A percentile compares a stretch with the other conserved stretches of the same genome.
phyloP scores from a whole-genome alignment of 2,329 filamentous ascomycete species.

The Xylaria sp. region DNA sequence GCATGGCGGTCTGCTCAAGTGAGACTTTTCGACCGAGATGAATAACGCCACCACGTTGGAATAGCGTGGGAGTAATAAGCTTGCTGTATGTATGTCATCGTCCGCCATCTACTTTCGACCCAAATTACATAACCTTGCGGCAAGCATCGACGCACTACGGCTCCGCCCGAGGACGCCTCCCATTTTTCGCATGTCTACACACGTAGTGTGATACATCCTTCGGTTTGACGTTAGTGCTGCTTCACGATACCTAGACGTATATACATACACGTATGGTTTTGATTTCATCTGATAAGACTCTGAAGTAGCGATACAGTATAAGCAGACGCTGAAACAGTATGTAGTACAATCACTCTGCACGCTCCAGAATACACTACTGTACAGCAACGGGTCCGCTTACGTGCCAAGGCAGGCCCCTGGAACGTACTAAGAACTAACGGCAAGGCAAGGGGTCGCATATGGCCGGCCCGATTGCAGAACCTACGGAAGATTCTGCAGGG shows the following conservation, averaged over 20 bases:
- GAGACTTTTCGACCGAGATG: constrained; percentile 13
- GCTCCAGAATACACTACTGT: constrained; percentile 6
- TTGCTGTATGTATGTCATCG: constrained; percentile 1
- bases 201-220: not conserved
- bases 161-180: constrained; percentile 13
- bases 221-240: constrained; percentile 10
- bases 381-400: constrained; percentile 14
- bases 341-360: constrained; percentile 15
- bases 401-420: constrained; percentile 16
- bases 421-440: constrained; percentile 10
- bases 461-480: constrained; percentile 38
- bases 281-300: constrained; percentile 8
- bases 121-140: constrained; percentile 13
- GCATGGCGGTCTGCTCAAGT: constrained; percentile 8
- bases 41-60: constrained; percentile 14
- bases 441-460: constrained; percentile 17
- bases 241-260: not conserved
- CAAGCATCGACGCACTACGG: not conserved
- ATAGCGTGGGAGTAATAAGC: constrained; percentile 16
- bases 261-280: not conserved
- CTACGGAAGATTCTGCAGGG: constrained; percentile 15
- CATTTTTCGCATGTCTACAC: not conserved
- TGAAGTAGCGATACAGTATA: constrained; percentile 33
- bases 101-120: constrained; percentile 2
- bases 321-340: constrained; percentile 1